Conservation (phyloP, 441 rosid genomes). For the Erodium trifolium region DNA sequence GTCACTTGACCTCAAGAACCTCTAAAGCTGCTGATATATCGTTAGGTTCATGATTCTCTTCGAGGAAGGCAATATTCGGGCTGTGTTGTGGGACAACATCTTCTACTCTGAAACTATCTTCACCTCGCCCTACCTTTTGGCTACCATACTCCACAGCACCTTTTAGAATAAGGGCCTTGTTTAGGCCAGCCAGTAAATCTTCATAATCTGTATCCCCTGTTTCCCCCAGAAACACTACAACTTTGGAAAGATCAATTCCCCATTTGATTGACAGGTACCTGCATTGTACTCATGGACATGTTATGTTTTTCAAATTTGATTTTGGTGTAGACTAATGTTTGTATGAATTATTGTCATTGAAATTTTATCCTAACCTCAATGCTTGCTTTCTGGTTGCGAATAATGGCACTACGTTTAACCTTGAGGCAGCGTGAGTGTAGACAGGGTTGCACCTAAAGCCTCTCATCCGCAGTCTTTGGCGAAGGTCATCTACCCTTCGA, state of each 20-base stretch:
- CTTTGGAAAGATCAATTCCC: conserved; percentile 64
- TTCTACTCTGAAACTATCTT: conserved; percentile 53
- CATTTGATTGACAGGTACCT: conserved; percentile 82
- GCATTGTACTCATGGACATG: conserved; percentile 19
- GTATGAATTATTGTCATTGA: no score
- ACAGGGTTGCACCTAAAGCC: conserved; percentile 72
- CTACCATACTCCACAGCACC: conserved; percentile 51
- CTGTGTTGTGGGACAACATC: conserved; percentile 44
- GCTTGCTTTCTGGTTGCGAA: conserved; percentile 85
- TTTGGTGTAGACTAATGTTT: no score
- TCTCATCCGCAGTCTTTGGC: conserved; percentile 76
- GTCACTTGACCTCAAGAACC: conserved; percentile 42
- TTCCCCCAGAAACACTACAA: conserved; percentile 64
- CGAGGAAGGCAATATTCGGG: conserved; percentile 37
- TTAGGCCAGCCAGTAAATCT: conserved; percentile 61
- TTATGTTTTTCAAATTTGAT: conserved; percentile 1
- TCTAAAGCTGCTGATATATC: conserved; percentile 44
- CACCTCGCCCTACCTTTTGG: conserved; percentile 46
- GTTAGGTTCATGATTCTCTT: conserved; percentile 35
- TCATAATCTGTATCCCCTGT: conserved; percentile 82
- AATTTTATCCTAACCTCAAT: conserved; percentile 41
- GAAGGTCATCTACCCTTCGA: conserved; percentile 56
- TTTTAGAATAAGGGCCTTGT: conserved; percentile 51
- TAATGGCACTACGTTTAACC: conserved; percentile 68
- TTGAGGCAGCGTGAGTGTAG: conserved; percentile 52